A percentile compares a stretch with the other conserved stretches of the same genome.
Evolutionary conservation across 2,329 filamentous ascomycete genomes (phyloP).

Genomic region (Ceratocystis destructans): DNA sequence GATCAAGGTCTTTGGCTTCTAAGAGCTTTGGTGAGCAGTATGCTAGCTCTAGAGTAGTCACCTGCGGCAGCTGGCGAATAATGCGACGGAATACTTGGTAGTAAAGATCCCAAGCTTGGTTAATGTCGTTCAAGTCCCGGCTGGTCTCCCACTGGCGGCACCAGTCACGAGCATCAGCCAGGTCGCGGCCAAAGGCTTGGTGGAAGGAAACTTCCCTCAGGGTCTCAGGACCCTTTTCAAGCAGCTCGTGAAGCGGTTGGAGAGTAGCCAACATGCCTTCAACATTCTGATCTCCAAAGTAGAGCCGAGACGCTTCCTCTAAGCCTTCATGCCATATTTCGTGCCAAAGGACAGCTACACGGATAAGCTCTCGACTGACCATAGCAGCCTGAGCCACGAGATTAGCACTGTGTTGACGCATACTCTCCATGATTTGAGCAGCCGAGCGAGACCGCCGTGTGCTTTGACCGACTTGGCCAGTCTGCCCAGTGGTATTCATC

Average conservation of each 20-base stretch:
- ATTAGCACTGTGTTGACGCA: conserved; percentile 84
- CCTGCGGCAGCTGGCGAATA: conserved; percentile 77
- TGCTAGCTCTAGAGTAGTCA: conserved; percentile 83
- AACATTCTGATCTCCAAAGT: conserved; percentile 95
- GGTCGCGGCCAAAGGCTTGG: conserved; percentile 89
- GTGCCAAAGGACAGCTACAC: conserved; percentile 95
- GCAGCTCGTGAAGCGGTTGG: conserved; percentile 76
- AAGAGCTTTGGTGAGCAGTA: conserved; percentile 95
- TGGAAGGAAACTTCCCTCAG: conserved; percentile 93
- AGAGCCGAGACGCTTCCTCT: conserved; percentile 88
- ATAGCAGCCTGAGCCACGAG: conserved; percentile 91
- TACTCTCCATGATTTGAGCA: conserved; percentile 89
- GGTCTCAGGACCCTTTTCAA: conserved; percentile 85
- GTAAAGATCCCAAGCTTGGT: conserved; percentile 98
- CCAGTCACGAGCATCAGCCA: conserved; percentile 91
- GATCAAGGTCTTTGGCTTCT: conserved; percentile 67
- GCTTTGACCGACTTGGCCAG: conserved; percentile 38
- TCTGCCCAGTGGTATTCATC: conserved; percentile 60
- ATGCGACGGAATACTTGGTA: conserved; percentile 98
- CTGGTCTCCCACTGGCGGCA: conserved; percentile 82
- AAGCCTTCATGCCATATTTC: conserved; percentile 98
- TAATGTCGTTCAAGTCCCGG: conserved; percentile 85
- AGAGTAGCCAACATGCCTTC: conserved; percentile 93
- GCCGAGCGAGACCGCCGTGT: conserved; percentile 76
- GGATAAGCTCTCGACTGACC: conserved; percentile 91